Conservation (phyloP, 2,329 filamentous ascomycete species). For the Xylaria sp. region DNA sequence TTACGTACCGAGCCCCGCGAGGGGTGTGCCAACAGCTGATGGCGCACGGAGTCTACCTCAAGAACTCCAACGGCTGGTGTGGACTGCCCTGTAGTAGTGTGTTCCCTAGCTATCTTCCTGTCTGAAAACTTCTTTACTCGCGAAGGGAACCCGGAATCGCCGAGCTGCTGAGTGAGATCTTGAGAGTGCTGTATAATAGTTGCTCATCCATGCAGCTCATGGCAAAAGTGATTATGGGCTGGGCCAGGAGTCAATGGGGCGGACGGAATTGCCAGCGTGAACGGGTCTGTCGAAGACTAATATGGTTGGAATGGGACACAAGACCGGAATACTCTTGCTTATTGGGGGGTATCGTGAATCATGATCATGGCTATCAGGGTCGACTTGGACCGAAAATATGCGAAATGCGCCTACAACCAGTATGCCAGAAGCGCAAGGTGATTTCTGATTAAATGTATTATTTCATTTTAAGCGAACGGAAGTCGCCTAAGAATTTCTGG, state of each 20-base stretch:
- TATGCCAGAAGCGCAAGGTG: neutral
- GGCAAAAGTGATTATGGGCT: slow-evolving; percentile 9
- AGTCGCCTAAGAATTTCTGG: slow-evolving; percentile 27
- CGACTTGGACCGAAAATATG: neutral
- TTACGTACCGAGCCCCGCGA: neutral
- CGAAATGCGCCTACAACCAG: neutral
- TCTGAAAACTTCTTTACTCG: neutral
- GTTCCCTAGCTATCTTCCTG: neutral
- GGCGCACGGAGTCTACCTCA: neutral
- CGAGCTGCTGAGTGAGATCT: neutral
- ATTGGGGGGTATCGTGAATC: neutral
- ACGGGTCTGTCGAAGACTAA: neutral
- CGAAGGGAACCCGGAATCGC: neutral
- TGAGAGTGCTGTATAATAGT: neutral
- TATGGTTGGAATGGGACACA: neutral
- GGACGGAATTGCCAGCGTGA: neutral
- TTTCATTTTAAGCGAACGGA: slow-evolving; percentile 8
- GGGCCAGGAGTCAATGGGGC: neutral
- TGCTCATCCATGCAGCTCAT: neutral
- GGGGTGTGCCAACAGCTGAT: neutral
- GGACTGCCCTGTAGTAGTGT: neutral
- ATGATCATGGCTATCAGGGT: neutral
- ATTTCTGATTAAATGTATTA: slow-evolving; percentile 7
- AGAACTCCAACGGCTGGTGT: neutral
- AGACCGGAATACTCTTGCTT: neutral